Conservation (phyloP, 352 stramenopile species). For the Phytophthora ramorum region DNA sequence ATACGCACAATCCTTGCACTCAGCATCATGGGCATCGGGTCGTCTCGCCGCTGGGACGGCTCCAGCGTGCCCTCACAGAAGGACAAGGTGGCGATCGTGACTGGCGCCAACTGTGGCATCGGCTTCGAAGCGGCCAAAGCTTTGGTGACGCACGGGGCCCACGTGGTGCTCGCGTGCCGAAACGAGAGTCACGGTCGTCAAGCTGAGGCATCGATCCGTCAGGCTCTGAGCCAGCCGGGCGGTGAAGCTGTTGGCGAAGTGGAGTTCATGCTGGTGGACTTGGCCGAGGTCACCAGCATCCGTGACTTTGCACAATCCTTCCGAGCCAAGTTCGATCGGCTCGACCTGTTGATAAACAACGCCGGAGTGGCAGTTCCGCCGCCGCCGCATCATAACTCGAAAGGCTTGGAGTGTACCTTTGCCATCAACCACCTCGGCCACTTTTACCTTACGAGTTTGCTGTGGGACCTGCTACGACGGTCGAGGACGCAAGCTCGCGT, state of each 20-base stretch:
- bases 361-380: constrained; percentile 42
- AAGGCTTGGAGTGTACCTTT: constrained; percentile 49
- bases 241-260: constrained; percentile 30
- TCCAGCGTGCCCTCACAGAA: constrained; percentile 40
- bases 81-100: constrained; percentile 82
- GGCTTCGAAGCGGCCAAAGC: constrained; percentile 74
- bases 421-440: constrained; percentile 61
- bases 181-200: constrained; percentile 37
- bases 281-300: constrained; percentile 54
- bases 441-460: constrained; percentile 55
- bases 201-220: constrained; percentile 37
- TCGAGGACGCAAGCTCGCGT: constrained; percentile 38
- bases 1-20: constrained; percentile 2
- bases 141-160: constrained; percentile 60
- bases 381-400: constrained; percentile 28
- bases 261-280: constrained; percentile 57
- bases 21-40: constrained; percentile 21
- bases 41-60: constrained; percentile 28
- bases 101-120: constrained; percentile 85
- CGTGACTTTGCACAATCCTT: constrained; percentile 50
- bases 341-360: constrained; percentile 83
- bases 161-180: constrained; percentile 83
- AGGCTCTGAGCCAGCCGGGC: constrained; percentile 3
- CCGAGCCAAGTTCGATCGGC: constrained; percentile 36
- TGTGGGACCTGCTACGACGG: constrained; percentile 41